Base-by-base conservation (phyloP, 2,329 filamentous ascomycete genomes). In the Colletotrichum liriopes region DNA sequence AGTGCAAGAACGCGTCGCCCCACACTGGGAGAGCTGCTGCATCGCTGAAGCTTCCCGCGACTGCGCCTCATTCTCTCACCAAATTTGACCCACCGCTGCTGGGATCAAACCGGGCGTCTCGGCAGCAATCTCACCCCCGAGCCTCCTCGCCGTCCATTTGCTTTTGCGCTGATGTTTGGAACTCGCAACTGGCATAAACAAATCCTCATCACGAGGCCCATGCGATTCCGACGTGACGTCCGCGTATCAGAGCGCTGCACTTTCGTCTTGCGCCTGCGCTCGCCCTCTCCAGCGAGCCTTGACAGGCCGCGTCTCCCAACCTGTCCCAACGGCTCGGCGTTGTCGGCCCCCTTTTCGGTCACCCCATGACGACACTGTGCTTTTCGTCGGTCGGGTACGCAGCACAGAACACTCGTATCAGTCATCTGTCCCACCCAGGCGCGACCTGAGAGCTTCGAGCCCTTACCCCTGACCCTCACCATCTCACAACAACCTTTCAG, bases 11-110 rank as follows among this genome's bases (percentile, higher is more conserved):
- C 29, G 52, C 23, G 35, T 64, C 35, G 37, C 35, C 35, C 29
- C 49, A 59, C 66, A 43, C 51, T 59, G n/a, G 54, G 51, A 69
- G 43, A 65, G 37, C 26, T 39, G 54, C 69, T 69, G 65, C 65
- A 72, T 29, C 65, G 23, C 65, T 69, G 65, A 72, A 72, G 65
- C 59, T 69, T 69, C 59, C 69, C 59, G 23, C 65, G 59, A 51
- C 69, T 72, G 69, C 69, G 69, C 69, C 69, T 69, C 69, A 52
- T n/a, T 59, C 65, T 29, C 43, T 69, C 54, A 20, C 65, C 54
- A 39, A 63, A 23, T 41, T 59, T 39, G 65, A 23, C 45, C 45
- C 23, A 41, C 39, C 26, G 39, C 39, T 60, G 39, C 52, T 49
- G 47, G 69, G 65, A 55, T 69, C 47, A 72, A 32, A 65, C 65